Evolutionary conservation across 805 yeast species (phyloP).

Genomic region (Saccharomycopsis javanensis): DNA sequence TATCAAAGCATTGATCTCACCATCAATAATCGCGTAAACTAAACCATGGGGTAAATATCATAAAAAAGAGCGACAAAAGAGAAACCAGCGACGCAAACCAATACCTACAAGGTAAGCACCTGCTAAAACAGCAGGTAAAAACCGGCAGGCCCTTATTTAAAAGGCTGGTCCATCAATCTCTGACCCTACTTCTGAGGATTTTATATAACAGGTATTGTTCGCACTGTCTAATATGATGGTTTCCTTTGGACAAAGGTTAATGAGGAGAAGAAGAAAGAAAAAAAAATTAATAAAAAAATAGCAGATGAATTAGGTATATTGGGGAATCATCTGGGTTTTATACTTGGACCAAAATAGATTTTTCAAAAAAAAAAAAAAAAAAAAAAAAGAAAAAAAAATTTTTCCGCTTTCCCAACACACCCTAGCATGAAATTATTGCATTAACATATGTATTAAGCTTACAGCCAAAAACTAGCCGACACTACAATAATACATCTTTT

Average conservation of each 20-base stretch:
- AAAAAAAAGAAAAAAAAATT: too few species aligned
- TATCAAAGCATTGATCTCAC: slow-evolving; percentile 7
- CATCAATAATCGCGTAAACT: slow-evolving; percentile 12
- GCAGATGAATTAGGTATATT: background rate
- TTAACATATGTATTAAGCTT: too few species aligned
- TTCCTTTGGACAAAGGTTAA: slow-evolving; percentile 9
- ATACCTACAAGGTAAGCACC: background rate
- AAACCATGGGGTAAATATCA: slow-evolving; percentile 4
- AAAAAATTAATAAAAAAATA: background rate
- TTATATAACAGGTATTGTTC: slow-evolving; percentile 1
- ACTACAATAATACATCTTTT: too few species aligned
- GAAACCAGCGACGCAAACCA: background rate
- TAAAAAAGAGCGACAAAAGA: background rate
- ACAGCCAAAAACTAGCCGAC: too few species aligned
- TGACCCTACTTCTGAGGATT: background rate
- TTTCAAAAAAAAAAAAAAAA: too few species aligned
- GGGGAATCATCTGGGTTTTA: background rate
- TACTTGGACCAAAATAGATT: too few species aligned
- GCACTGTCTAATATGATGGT: slow-evolving; percentile 16
- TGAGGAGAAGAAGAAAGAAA: background rate
- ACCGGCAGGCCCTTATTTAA: background rate
- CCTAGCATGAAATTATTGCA: too few species aligned
- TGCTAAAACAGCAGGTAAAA: background rate
- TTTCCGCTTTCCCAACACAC: too few species aligned
- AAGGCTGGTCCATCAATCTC: background rate